Evolutionary conservation across 2,329 filamentous ascomycete genomes (phyloP).

Genomic region (Zasmidium angulare): DNA sequence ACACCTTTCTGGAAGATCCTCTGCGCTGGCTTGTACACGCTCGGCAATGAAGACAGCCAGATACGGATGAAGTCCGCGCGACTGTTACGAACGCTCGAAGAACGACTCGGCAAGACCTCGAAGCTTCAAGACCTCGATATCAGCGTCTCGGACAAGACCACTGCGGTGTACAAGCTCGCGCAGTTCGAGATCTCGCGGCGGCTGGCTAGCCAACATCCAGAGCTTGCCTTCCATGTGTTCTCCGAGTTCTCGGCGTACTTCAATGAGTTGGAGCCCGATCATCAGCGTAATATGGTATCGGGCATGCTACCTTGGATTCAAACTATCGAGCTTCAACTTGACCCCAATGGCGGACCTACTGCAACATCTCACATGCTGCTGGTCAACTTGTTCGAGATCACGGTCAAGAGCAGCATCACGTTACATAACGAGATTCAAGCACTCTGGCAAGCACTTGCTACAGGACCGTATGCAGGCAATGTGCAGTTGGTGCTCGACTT

Average conservation of each 20-base stretch:
- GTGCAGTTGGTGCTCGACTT: conserved; percentile 94
- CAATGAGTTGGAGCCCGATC: conserved; percentile 76
- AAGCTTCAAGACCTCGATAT: conserved; percentile 98
- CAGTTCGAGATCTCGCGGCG: conserved; percentile 96
- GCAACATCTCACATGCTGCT: conserved; percentile 91
- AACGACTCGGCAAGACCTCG: conserved; percentile 75
- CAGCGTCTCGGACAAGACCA: conserved; percentile 96
- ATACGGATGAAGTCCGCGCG: conserved; percentile 85
- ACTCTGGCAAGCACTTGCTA: conserved; percentile 93
- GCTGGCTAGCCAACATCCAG: conserved; percentile 81
- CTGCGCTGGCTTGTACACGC: conserved; percentile 82
- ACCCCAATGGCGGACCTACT: conserved; percentile 87
- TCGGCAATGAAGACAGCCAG: conserved; percentile 87
- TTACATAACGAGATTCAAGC: conserved; percentile 97
- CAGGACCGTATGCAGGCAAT: conserved; percentile 88
- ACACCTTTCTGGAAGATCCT: conserved; percentile 89
- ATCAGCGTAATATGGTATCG: conserved; percentile 90
- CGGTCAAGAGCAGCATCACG: conserved; percentile 82
- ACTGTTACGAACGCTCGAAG: conserved; percentile 75
- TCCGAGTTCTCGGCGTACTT: conserved; percentile 95
- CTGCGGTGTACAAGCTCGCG: conserved; percentile 94
- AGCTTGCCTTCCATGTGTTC: conserved; percentile 89
- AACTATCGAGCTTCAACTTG: conserved; percentile 85
- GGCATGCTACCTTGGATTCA: conserved; percentile 97
- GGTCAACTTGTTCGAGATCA: conserved; percentile 93